Percentiles rank a stretch among this genome's conserved stretches.
These are phyloP conservation scores for Nyctanthes arbortristis DNA, from an alignment of 257 asterid species.

Conservation along the genomic window DNA sequence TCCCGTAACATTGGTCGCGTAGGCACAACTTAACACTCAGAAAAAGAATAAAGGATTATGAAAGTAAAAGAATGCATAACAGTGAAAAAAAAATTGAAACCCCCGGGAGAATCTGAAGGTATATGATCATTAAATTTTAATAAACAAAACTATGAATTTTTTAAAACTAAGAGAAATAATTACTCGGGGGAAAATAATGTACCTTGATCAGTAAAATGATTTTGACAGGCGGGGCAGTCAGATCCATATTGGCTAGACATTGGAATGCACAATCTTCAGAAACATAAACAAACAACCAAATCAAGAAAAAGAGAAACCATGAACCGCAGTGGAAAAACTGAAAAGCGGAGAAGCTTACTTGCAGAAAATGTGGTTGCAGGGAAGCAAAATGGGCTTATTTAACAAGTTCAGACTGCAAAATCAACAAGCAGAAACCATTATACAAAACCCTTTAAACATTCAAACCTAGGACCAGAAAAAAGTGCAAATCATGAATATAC, in stretches of 20 bases:
- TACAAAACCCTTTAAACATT: neutral
- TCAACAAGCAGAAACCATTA: neutral
- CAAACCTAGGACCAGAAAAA: neutral
- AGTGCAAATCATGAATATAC: conserved; percentile 22
- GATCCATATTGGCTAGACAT: conserved; percentile 30
- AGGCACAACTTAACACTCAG: neutral
- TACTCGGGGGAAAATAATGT: neutral
- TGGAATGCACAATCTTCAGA: conserved; percentile 56
- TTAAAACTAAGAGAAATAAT: no score
- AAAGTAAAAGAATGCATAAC: neutral
- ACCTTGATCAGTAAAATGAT: conserved; percentile 54
- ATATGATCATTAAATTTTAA: neutral
- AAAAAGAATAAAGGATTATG: neutral
- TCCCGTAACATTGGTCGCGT: neutral
- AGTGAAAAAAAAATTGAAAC: neutral
- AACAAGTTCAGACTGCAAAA: conserved; percentile 63
- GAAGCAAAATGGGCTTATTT: conserved; percentile 68
- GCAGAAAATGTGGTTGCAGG: conserved; percentile 89
- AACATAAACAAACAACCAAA: conserved; percentile 7
- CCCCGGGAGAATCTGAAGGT: neutral
- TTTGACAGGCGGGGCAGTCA: conserved; percentile 72
- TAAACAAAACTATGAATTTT: no score
- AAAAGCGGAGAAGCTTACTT: conserved; percentile 45
- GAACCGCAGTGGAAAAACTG: no score
- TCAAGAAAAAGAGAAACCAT: neutral